These are phyloP conservation scores for Chalaropsis ovoidea DNA, from an alignment of 2,329 filamentous ascomycete species.

Conservation along the genomic window DNA sequence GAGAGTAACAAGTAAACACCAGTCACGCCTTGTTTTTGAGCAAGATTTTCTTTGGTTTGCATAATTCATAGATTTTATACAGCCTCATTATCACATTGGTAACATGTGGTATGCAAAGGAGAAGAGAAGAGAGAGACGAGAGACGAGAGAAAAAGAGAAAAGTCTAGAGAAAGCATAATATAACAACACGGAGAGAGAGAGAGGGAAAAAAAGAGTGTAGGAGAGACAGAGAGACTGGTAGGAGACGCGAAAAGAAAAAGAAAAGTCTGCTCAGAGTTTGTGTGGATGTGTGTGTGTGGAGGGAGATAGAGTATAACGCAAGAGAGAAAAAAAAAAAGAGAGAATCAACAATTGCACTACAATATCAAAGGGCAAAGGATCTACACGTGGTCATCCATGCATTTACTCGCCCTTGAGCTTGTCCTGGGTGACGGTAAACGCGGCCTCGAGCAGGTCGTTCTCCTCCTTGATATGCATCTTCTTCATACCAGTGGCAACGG, in stretches of 20 bases:
- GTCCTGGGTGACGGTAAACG: conserved; percentile 55
- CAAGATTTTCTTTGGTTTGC: not conserved
- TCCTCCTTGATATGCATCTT: conserved; percentile 83
- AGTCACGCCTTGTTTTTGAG: too few species aligned
- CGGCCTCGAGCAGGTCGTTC: conserved; percentile 62
- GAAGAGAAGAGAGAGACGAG: conserved; percentile 11
- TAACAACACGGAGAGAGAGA: not conserved
- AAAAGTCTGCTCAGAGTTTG: not conserved
- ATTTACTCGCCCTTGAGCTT: conserved; percentile 57
- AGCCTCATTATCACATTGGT: conserved; percentile 6
- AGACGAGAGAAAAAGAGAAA: conserved; percentile 6
- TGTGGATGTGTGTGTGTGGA: not conserved
- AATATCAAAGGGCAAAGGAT: not conserved
- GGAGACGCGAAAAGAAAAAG: not conserved
- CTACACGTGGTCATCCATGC: not conserved
- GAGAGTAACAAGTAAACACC: not conserved
- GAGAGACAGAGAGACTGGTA: not conserved
- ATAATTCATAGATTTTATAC: conserved; percentile 10
- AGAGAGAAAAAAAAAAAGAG: conserved; percentile 11
- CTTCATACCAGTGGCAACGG: conserved; percentile 90
- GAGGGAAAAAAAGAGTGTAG: not conserved
- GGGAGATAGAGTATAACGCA: not conserved
- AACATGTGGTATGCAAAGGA: conserved; percentile 11
- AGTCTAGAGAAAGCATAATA: conserved; percentile 8
- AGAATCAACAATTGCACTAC: not conserved